A percentile compares a stretch with the other conserved stretches of the same genome.
phyloP scores from a whole-genome alignment of 441 rosid genomes.

The Adansonia rubrostipa region DNA sequence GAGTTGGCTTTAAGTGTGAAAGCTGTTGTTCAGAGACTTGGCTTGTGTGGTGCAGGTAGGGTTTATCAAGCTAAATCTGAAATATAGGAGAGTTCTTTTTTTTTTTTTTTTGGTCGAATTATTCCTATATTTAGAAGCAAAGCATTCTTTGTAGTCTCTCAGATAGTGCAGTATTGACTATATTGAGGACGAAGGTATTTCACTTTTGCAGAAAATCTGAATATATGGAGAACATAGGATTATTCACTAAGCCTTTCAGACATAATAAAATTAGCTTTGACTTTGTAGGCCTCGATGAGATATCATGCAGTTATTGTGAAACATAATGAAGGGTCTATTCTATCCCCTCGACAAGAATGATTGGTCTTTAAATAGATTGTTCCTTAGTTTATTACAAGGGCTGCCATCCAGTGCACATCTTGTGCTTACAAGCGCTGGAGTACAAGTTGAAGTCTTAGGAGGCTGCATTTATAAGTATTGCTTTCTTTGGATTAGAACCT shows the following conservation, averaged over 20 bases:
- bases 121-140: neutral
- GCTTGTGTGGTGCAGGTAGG: slow-evolving; percentile 67
- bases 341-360: neutral
- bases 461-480: neutral
- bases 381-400: neutral
- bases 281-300: neutral
- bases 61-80: neutral
- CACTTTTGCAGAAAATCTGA: neutral
- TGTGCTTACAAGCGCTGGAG: neutral
- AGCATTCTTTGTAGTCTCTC: neutral
- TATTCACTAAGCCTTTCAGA: neutral
- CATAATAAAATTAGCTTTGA: neutral
- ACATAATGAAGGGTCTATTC: neutral
- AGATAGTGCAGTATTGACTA: neutral
- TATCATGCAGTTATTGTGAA: slow-evolving; percentile 8
- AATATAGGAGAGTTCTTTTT: neutral
- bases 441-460: neutral
- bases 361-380: neutral
- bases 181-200: neutral
- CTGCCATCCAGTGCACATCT: neutral
- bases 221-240: neutral
- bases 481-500: neutral
- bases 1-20: slow-evolving; percentile 78
- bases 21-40: slow-evolving; percentile 71
- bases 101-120: neutral